Evolutionary conservation across 371 early-diverging fungal species (phyloP).

Genomic region (Mortierella polycephala): DNA sequence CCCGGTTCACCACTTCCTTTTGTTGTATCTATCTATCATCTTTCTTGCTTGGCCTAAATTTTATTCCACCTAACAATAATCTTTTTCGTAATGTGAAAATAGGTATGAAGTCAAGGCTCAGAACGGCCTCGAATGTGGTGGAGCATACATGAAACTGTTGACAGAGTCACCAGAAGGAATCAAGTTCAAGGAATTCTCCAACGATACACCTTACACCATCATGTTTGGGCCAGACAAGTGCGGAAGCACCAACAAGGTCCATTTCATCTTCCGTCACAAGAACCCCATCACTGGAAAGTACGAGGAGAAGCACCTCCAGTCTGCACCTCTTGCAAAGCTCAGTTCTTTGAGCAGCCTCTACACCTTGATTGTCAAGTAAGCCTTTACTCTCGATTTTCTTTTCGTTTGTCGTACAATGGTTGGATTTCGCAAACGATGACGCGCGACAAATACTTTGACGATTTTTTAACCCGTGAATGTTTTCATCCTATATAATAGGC

Average conservation of each 20-base stretch:
- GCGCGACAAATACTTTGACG: no score
- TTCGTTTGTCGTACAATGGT: no score
- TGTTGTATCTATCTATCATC: constrained; percentile 33
- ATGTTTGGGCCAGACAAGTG: constrained; percentile 98
- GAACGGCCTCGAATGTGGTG: constrained; percentile 94
- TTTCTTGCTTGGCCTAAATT: no score
- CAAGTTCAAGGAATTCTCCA: constrained; percentile 62
- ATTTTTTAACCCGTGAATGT: no score
- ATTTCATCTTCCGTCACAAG: constrained; percentile 95
- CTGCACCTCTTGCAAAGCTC: constrained; percentile 72
- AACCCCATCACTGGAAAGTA: constrained; percentile 86
- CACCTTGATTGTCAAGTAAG: constrained; percentile 84
- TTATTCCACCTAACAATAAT: no score
- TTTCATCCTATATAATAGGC: constrained; percentile 46
- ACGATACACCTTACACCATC: constrained; percentile 73
- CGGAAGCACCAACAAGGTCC: constrained; percentile 94
- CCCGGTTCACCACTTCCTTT: constrained; percentile 57
- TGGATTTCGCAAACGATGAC: no score
- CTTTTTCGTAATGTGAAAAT: neutral
- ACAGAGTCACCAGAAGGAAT: constrained; percentile 58
- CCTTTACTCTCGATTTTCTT: neutral
- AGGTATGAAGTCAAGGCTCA: constrained; percentile 93
- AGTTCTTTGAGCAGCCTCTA: constrained; percentile 86
- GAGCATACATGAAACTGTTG: constrained; percentile 94
- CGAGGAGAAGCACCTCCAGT: constrained; percentile 66